These are phyloP conservation scores for Aspergillus mulundensis DNA, from an alignment of 495 filamentous ascomycete species.

Conservation along the genomic window DNA sequence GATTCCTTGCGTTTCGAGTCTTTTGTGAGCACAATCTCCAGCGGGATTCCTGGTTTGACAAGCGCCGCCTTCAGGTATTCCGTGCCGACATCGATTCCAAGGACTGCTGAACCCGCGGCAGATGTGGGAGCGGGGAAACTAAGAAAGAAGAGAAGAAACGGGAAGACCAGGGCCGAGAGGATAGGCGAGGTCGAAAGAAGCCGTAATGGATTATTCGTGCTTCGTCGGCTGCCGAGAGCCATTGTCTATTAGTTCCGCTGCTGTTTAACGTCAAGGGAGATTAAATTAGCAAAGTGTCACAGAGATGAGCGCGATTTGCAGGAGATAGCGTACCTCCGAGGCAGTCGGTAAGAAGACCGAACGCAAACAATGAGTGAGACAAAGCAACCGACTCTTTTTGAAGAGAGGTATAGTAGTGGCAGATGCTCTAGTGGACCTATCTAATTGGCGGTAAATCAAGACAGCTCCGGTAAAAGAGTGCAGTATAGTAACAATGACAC, in stretches of 20 bases:
- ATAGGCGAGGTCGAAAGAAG: conserved; percentile 30
- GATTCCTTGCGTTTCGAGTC: conserved; percentile 95
- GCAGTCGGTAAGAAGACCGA: background rate
- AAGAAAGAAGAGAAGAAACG: conserved; percentile 51
- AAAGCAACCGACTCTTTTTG: background rate
- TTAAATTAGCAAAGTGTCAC: conserved; percentile 13
- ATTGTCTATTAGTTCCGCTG: conserved; percentile 39
- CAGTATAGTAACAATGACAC: background rate
- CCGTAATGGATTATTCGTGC: conserved; percentile 19
- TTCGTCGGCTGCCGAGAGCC: conserved; percentile 47
- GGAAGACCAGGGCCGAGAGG: conserved; percentile 34
- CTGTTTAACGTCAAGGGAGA: conserved; percentile 10
- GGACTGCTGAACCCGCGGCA: conserved; percentile 64
- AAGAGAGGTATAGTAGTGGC: background rate
- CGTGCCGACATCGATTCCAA: conserved; percentile 92
- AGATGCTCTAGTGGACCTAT: background rate
- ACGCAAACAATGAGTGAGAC: background rate
- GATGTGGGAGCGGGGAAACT: conserved; percentile 57
- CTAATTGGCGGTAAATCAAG: conserved; percentile 4
- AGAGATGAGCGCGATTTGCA: background rate
- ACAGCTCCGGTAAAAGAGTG: background rate
- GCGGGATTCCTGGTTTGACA: conserved; percentile 95
- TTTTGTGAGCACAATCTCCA: conserved; percentile 98
- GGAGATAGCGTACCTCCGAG: background rate
- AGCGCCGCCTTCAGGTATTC: conserved; percentile 96